Evolutionary conservation across 1,284 basidiomycete genomes (phyloP), one percentile per base, ranked within the genome.

Genomic region (Cerioporus squamosus): DNA sequence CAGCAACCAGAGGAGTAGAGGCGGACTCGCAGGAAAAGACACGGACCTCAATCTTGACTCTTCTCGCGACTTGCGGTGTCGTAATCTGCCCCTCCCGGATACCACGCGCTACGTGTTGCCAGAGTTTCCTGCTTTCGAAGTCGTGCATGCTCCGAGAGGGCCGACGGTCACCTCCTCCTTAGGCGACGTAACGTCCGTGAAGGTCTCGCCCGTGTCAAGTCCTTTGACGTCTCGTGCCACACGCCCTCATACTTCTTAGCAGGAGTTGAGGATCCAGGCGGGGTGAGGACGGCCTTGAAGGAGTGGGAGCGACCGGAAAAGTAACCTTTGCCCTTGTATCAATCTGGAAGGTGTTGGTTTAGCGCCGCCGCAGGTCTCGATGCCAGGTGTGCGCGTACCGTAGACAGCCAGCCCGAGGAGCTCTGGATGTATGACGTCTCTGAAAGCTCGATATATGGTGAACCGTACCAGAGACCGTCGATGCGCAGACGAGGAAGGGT

Each of bases 261-360:
- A 3, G 77, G 68, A 55, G 77, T 73, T 44, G 74, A 67, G 20
- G 76, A 68, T 40, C 70, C 67, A 20, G 81, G 77, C 29, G 81
- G 74, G 1, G 81, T 75, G 33, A 97, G 74, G 14, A 81, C 81
- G 5, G 97, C 94, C 75, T 95, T 97, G 87, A 93, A 97, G 10
- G 88, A 83, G 77, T 99, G 97, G 2, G 93, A 86, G 24, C 62
- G 57, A 64, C 96, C 95, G 29, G 87, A 86, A 52, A 98, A 95
- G 79, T 96, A 98, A 36, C 94, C 97, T 70, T 94, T 95, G 75
- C 96, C 97, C 69, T 94, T 93, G 84, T 97, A 98, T 68, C 91
- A 72, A 95, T 88, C 81, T 84, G 55, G n/a, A 15, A 18, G 23
- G 8, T 44, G 23, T 51, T 12, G 48, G 36, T 24, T 15, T 5